A percentile compares a stretch with the other conserved stretches of the same genome.
These are phyloP conservation scores for Verticillium longisporum DNA, from an alignment of 2,329 filamentous ascomycete species.

Conservation along the genomic window DNA sequence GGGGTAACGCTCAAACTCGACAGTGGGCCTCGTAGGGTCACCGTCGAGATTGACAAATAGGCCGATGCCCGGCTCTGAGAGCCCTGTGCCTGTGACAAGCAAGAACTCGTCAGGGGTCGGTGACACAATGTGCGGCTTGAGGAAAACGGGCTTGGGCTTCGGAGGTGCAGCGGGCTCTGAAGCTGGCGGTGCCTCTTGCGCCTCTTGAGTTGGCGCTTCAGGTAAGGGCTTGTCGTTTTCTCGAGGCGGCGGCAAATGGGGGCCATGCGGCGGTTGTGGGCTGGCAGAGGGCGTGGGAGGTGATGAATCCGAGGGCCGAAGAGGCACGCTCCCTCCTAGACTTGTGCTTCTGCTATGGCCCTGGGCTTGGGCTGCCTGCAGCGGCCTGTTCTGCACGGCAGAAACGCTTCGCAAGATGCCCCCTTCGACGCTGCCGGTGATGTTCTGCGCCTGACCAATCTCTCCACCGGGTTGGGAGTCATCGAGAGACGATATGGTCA, in stretches of 20 bases:
- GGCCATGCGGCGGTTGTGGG: slow-evolving; percentile 27
- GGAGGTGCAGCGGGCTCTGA: slow-evolving; percentile 19
- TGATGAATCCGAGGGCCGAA: slow-evolving; percentile 35
- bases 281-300: slow-evolving; percentile 31
- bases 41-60: slow-evolving; percentile 98
- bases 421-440: slow-evolving; percentile 36
- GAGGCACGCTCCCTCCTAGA: slow-evolving; percentile 53
- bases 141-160: slow-evolving; percentile 39
- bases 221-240: slow-evolving; percentile 47
- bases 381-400: slow-evolving; percentile 38
- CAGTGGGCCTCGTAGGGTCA: slow-evolving; percentile 84
- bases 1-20: slow-evolving; percentile 87
- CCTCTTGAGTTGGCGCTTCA: slow-evolving; percentile 29
- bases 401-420: slow-evolving; percentile 53
- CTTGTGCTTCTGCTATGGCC: slow-evolving; percentile 71
- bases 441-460: slow-evolving; percentile 60
- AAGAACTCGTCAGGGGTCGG: slow-evolving; percentile 87
- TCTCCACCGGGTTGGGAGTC: slow-evolving; percentile 51
- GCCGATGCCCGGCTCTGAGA: slow-evolving; percentile 80
- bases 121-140: slow-evolving; percentile 82
- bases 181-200: neutral
- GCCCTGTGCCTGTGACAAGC: slow-evolving; percentile 83
- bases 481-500: slow-evolving; percentile 84
- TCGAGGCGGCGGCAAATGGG: slow-evolving; percentile 17
- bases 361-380: slow-evolving; percentile 39